Conservation (phyloP, 768 basidiomycete species). For the Boletus tomentosulus region DNA sequence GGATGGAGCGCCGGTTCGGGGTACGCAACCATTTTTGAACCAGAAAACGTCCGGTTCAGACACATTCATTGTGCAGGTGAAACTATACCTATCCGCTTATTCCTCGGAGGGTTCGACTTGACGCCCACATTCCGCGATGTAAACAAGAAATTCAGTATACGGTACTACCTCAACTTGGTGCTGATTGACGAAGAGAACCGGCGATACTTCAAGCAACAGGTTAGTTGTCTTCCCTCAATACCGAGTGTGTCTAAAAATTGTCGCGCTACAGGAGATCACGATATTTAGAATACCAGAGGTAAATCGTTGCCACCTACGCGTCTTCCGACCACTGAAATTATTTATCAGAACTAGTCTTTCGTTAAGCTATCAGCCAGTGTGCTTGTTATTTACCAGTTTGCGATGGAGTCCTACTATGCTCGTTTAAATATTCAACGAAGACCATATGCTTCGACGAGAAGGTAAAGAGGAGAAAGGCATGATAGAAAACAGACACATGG, state of each 20-base stretch:
- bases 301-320: constrained; percentile 14
- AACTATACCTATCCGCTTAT: constrained; percentile 95
- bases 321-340: constrained; percentile 1
- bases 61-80: constrained; percentile 57
- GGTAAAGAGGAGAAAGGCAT: not conserved
- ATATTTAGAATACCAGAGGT: constrained; percentile 89
- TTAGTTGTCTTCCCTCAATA: constrained; percentile 22
- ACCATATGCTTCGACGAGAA: not conserved
- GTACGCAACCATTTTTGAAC: constrained; percentile 35
- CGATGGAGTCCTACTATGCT: not conserved
- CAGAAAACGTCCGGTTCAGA: not conserved
- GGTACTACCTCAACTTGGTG: constrained; percentile 97
- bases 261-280: constrained; percentile 64
- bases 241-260: not conserved
- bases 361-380: constrained; percentile 1
- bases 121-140: constrained; percentile 99
- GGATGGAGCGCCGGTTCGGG: constrained; percentile 97
- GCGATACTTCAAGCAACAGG: constrained; percentile 97
- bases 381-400: constrained; percentile 3
- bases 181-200: constrained; percentile 98
- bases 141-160: constrained; percentile 97
- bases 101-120: constrained; percentile 96
- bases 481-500: not conserved
- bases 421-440: constrained; percentile 3
- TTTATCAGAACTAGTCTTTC: constrained; percentile 33